Evolutionary conservation across 306 rosid genomes (phyloP), one percentile per base, ranked within the genome.

Genomic region (Casuarina glauca): DNA sequence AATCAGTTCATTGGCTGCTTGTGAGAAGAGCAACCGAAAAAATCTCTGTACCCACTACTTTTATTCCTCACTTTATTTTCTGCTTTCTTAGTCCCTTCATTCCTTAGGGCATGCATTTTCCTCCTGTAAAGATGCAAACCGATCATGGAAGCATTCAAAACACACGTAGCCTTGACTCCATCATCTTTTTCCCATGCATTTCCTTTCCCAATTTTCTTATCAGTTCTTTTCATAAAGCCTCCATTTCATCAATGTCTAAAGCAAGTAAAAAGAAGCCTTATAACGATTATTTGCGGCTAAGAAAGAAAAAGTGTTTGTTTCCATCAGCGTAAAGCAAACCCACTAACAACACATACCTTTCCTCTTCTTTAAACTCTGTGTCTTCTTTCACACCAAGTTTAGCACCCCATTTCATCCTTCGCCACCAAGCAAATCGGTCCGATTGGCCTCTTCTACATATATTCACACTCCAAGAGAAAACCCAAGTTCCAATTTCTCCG

Each of bases 401-500:
- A 57, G 89, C 86, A 85, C 85, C 89, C 77, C 36, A 19, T 67
- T 87, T 72, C 1, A 48, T 48, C 79, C 91, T 88, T 88, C 91
- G 73, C 77, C 84, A 20, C 74, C 79, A 88, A 88, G 89, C 54
- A 82, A 83, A 38, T 73, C 52, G 51, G 5, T 35, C 67, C 54
- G 54, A n/a, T 72, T 62, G 58, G 32, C 45, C 45, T 66, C 68
- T 7, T 46, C 73, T 74, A 74, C 62, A 15, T 79, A 73, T 44
- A 26, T 49, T 42, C 69, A 36, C 10, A 62, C 79, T 75, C 43
- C 43, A 72, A 73, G 72, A 48, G 50, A 13, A 73, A 51, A 11
- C 55, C 64, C 72, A 79, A 68, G 69, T 46, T 36, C 35, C 74
- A 41, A 35, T 48, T 36, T 42, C 69, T 26, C 46, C 72, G 36